Evolutionary conservation across 495 filamentous ascomycete genomes (phyloP).

Genomic region (Cryomyces antarcticus): DNA sequence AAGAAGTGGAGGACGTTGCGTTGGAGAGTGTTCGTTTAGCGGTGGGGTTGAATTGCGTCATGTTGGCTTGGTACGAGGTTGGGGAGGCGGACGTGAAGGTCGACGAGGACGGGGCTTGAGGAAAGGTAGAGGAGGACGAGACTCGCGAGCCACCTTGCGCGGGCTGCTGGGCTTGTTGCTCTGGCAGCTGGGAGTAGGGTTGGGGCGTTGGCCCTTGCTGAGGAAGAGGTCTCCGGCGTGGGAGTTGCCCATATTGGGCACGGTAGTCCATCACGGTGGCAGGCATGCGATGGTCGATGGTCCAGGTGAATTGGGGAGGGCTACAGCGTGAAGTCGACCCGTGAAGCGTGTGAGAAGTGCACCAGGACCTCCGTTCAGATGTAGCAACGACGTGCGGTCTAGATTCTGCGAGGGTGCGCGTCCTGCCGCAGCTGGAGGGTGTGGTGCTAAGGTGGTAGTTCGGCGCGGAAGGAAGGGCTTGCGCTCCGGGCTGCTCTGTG

Average conservation of each 20-base stretch:
- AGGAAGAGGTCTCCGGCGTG: slow-evolving; percentile 2
- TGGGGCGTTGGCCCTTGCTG: background rate
- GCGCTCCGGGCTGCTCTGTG: too few species aligned
- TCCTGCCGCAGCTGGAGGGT: too few species aligned
- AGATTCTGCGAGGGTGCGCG: too few species aligned
- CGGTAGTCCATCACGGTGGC: background rate
- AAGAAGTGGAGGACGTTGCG: slow-evolving; percentile 22
- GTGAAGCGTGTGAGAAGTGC: too few species aligned
- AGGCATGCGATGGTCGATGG: background rate
- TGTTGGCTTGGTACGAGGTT: background rate
- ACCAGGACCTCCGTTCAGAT: too few species aligned
- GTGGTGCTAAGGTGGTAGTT: too few species aligned
- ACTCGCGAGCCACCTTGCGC: background rate
- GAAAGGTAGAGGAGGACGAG: background rate
- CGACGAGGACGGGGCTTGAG: background rate
- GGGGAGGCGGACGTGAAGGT: background rate
- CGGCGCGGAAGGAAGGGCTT: too few species aligned
- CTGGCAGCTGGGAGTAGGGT: background rate
- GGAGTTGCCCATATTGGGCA: background rate
- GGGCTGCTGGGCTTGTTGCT: background rate
- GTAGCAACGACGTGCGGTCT: too few species aligned
- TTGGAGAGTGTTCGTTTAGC: slow-evolving; percentile 22
- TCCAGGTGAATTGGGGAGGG: too few species aligned
- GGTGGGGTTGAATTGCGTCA: background rate
- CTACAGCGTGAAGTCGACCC: too few species aligned